Conservation (phyloP, 495 filamentous ascomycete species). For the Sordaria brevicollis region DNA sequence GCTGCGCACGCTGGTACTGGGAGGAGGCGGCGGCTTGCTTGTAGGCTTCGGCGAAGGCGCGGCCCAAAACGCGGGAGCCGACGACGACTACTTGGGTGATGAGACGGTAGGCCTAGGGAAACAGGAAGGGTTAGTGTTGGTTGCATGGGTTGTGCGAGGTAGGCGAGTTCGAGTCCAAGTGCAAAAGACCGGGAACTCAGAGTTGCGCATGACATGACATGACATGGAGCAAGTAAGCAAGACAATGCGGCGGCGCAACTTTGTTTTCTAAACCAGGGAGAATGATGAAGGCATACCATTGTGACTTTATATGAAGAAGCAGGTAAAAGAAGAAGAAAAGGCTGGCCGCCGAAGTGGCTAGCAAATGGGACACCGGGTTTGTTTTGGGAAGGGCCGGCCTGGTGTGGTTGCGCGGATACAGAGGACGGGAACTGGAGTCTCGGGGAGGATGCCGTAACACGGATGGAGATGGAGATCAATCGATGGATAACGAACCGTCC, state of each 20-base stretch:
- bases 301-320: not conserved
- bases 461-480: not conserved
- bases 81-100: slow-evolving; percentile 86
- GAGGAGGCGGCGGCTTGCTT: slow-evolving; percentile 80
- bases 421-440: not conserved
- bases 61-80: slow-evolving; percentile 82
- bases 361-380: not conserved
- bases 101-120: slow-evolving; percentile 76
- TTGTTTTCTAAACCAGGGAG: not conserved
- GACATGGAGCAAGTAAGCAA: not conserved
- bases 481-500: not conserved
- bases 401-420: too few relatives aligned
- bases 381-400: not conserved
- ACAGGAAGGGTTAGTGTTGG: not conserved
- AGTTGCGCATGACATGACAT: not conserved
- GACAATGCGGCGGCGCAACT: not conserved
- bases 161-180: not conserved
- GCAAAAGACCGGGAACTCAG: not conserved
- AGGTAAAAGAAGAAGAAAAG: too few relatives aligned
- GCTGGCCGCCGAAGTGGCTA: not conserved
- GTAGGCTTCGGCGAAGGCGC: slow-evolving; percentile 85
- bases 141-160: not conserved
- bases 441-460: not conserved
- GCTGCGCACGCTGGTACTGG: slow-evolving; percentile 64
- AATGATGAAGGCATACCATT: not conserved